phyloP scores from a whole-genome alignment of 2,329 filamentous ascomycete species.

The Proliferodiscus dingleyae region DNA sequence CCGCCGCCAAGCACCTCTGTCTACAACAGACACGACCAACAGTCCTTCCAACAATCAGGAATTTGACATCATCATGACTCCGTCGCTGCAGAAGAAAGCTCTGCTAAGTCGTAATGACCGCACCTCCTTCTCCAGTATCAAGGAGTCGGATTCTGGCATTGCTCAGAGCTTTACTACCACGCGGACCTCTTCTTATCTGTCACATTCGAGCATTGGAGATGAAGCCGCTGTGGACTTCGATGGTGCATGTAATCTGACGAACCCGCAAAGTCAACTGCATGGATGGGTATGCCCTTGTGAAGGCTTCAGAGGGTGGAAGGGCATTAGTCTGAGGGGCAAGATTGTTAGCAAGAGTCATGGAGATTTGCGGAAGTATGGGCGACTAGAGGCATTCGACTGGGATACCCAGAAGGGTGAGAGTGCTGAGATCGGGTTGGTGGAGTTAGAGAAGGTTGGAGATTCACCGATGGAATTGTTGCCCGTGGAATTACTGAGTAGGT shows the following conservation, averaged over 20 bases:
- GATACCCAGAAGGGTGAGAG: constrained; percentile 27
- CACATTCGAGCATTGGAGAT: too few relatives aligned
- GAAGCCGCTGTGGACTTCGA: too few relatives aligned
- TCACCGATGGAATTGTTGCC: constrained; percentile 64
- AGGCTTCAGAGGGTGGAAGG: constrained; percentile 58
- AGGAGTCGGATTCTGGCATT: constrained; percentile 32
- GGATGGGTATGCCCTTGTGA: constrained; percentile 54
- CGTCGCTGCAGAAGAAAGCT: too few relatives aligned
- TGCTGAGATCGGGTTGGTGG: not conserved
- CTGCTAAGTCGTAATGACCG: too few relatives aligned
- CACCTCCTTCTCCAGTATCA: constrained; percentile 29
- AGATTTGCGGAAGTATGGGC: constrained; percentile 51
- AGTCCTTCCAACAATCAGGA: too few relatives aligned
- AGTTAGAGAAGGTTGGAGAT: constrained; percentile 23
- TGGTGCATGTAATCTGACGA: too few relatives aligned
- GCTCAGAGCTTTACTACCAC: constrained; percentile 59
- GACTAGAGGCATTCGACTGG: constrained; percentile 50
- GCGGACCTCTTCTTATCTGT: constrained; percentile 58
- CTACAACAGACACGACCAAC: too few relatives aligned
- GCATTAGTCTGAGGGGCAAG: constrained; percentile 51
- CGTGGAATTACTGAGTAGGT: constrained; percentile 65
- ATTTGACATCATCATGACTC: too few relatives aligned
- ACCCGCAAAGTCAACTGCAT: constrained; percentile 52
- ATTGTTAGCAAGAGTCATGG: constrained; percentile 57
- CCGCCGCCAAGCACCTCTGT: too few relatives aligned